A percentile compares a stretch with the other conserved stretches of the same genome.
Conservation (phyloP, 371 early-diverging fungal species). For the Apophysomyces sp. region DNA sequence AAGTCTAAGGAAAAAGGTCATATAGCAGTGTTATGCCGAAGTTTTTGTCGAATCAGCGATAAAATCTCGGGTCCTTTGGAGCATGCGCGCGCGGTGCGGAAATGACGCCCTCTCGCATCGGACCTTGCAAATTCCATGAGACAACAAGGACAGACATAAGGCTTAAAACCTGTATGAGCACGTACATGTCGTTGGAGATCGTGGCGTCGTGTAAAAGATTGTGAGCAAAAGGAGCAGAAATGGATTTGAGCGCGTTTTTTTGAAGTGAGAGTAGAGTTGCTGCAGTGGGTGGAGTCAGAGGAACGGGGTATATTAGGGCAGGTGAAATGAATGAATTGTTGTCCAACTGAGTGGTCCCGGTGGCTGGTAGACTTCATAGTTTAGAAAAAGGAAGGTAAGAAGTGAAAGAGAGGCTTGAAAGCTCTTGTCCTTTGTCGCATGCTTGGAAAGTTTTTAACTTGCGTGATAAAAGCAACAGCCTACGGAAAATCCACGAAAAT, state of each 20-base stretch:
- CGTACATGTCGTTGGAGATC: slow-evolving; percentile 57
- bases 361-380: background rate
- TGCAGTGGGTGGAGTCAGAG: background rate
- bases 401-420: background rate
- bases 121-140: slow-evolving; percentile 55
- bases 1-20: background rate
- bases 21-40: slow-evolving; percentile 9
- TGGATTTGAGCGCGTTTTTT: background rate
- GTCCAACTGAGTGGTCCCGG: background rate
- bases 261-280: background rate
- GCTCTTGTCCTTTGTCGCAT: background rate
- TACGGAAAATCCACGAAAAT: background rate
- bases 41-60: slow-evolving; percentile 12
- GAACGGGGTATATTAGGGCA: background rate
- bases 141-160: slow-evolving; percentile 50
- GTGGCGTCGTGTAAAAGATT: slow-evolving; percentile 53
- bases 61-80: slow-evolving; percentile 21
- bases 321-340: background rate
- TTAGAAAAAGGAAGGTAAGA: background rate
- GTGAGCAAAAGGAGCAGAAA: background rate
- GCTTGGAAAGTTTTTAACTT: background rate
- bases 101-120: slow-evolving; percentile 55
- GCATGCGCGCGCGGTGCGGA: slow-evolving; percentile 42
- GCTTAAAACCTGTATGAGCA: slow-evolving; percentile 56
- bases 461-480: background rate